Evolutionary conservation across 2,329 filamentous ascomycete species (phyloP).

Genomic region (Diplodia mutila): DNA sequence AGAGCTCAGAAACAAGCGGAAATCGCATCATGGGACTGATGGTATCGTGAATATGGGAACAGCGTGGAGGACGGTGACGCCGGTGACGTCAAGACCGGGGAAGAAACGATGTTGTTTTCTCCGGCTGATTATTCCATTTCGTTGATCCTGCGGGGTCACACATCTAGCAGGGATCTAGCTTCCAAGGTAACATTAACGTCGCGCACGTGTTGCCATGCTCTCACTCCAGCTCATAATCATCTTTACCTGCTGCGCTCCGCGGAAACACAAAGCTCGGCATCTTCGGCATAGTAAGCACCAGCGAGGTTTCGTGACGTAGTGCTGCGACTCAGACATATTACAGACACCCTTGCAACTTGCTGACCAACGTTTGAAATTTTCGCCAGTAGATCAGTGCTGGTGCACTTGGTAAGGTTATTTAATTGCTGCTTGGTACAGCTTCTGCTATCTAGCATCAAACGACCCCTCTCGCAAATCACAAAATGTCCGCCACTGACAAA

Average conservation of each 20-base stretch:
- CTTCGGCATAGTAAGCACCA: background rate
- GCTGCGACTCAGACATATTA: background rate
- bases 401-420: background rate
- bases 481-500: constrained; percentile 7
- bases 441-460: background rate
- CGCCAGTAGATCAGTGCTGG: background rate
- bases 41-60: background rate
- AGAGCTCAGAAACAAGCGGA: background rate
- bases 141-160: background rate
- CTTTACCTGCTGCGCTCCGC: background rate
- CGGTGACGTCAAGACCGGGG: background rate
- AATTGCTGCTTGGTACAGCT: background rate
- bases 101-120: background rate
- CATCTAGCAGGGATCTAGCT: background rate
- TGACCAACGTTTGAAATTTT: constrained; percentile 1
- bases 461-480: background rate
- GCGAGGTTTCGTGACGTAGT: background rate
- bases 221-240: background rate
- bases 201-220: background rate
- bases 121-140: background rate
- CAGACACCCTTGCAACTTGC: constrained; percentile 10
- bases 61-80: background rate
- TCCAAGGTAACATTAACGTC: background rate
- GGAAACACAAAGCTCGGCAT: background rate
- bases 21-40: background rate